Base-by-base conservation (phyloP, 2,329 filamentous ascomycete species). In the Cercospora zeae-maydis region DNA sequence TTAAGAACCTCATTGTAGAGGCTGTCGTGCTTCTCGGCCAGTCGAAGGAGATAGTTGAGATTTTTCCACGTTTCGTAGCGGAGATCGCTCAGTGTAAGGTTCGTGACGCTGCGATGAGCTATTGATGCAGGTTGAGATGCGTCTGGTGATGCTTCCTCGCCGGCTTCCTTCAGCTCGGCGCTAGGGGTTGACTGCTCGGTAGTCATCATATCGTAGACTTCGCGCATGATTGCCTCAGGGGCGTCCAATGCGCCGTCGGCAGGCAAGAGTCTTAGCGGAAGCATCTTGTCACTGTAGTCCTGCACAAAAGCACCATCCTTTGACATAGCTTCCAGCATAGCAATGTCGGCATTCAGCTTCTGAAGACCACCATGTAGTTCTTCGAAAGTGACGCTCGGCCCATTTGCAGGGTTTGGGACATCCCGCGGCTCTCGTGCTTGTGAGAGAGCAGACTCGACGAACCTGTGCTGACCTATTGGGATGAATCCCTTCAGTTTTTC, bases 21-120 rank as follows among this genome's bases (percentile, higher is more conserved):
- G 9, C 52, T 30, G 54, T 76, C 74, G 58, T 72, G 67, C 47
- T 64, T 59, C 37, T 73, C 69, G 4, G 74, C 64, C 19, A 72
- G 66, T 14, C 66, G 68, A 10, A 83, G 75, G 57, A 83, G 72
- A 55, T 80, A 76, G 58, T 81, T 79, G 52, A 83, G 73, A 7
- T 72, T 72, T 53, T 77, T 73, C 82, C 82, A 84, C 62, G 82
- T 82, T 63, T 77, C 75, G 70, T 80, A 84, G 37, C 82, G 77
- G 13, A 83, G 71, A 21, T 78, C 74, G 39, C 77, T 77, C 13
- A 82, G 69, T 0, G 78, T 74, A 31, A 81, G 75, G 13, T 63
- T 66, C 6, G 69, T 72, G 6, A 53, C 34, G 45, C 16, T 42
- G 27, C 58, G 47, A 36, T 24, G 33, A 10, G 52, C 16, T 36